Base-by-base conservation (phyloP, 345 rosid species). In the Dipteronia sinensis region DNA sequence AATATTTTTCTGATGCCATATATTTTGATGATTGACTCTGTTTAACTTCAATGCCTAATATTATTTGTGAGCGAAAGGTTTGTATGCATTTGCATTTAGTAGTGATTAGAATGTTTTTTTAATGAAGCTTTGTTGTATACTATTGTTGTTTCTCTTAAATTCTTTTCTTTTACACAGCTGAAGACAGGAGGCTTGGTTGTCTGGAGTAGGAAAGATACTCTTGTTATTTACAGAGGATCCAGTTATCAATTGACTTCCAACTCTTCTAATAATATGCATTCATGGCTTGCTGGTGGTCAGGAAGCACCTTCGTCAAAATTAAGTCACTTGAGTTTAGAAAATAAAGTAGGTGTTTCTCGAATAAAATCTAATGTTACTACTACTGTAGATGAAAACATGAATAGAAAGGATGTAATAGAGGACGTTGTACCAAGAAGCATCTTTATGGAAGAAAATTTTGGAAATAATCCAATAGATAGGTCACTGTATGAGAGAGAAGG, bases 131-230 rank as follows among this genome's bases (percentile, higher is more conserved):
- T 42, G 44, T n/a, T 67, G 0, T 42, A 42, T 42, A 44, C 61
- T 40, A 71, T 71, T 46, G 40, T 61, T 53, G 64, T 31, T 77
- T 56, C 71, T 78, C 77, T 73, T 73, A 25, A 69, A 46, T 65
- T 56, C 11, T 65, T 74, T 70, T 68, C 17, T 66, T 79, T 20
- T 78, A 67, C 67, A 64, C 86, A 94, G 98, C 63, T 90, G 90
- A 92, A 94, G 89, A 92, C 97, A 25, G 92, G 94, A 46, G 95
- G 98, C 46, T 87, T 90, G 87, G 95, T 92, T 83, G 85, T 92
- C 71, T 90, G 94, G 88, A 88, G 86, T 73, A 87, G 76, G 88
- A 91, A 92, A 85, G 95, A 90, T 27, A 47, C 67, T 80, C 80
- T 80, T 56, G 84, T 88, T 67, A 69, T 94, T 47, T 94, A 90